These are phyloP conservation scores for Apiospora sp. DNA, from an alignment of 2,329 filamentous ascomycete species.

Conservation along the genomic window DNA sequence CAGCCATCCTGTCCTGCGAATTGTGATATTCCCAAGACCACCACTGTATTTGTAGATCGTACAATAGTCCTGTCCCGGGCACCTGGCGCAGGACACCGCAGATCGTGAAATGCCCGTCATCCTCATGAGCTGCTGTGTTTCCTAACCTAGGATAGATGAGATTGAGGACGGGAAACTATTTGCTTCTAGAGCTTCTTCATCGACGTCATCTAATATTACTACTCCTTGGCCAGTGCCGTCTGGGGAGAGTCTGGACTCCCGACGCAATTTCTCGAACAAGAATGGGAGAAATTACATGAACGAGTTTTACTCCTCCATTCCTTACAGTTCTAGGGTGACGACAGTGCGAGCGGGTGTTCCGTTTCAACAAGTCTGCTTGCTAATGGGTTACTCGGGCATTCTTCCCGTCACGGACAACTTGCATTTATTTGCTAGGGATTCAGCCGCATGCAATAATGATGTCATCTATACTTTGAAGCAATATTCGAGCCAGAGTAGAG, in stretches of 20 bases:
- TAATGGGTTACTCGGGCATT: not conserved
- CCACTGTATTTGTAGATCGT: not conserved
- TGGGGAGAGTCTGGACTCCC: not conserved
- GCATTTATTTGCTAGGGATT: not conserved
- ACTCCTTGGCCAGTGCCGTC: not conserved
- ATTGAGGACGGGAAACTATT: slow-evolving; percentile 1
- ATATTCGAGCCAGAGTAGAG: not conserved
- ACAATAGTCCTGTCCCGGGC: not conserved
- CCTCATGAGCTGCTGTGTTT: not conserved
- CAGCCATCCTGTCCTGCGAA: not conserved
- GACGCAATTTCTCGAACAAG: not conserved
- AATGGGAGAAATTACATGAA: not conserved
- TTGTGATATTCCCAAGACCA: slow-evolving; percentile 5
- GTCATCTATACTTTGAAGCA: not conserved
- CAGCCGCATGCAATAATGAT: slow-evolving; percentile 1
- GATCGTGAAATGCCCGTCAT: slow-evolving; percentile 7
- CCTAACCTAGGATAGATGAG: not conserved
- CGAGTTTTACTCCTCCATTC: not conserved
- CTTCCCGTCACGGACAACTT: not conserved
- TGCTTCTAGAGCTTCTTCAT: not conserved
- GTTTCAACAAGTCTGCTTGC: not conserved
- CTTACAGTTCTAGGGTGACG: not conserved
- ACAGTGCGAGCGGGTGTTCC: not conserved
- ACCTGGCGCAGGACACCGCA: not conserved
- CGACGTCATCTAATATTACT: slow-evolving; percentile 19